These are phyloP conservation scores for Boeremia lycopersici DNA, from an alignment of 2,329 filamentous ascomycete genomes.

Conservation along the genomic window DNA sequence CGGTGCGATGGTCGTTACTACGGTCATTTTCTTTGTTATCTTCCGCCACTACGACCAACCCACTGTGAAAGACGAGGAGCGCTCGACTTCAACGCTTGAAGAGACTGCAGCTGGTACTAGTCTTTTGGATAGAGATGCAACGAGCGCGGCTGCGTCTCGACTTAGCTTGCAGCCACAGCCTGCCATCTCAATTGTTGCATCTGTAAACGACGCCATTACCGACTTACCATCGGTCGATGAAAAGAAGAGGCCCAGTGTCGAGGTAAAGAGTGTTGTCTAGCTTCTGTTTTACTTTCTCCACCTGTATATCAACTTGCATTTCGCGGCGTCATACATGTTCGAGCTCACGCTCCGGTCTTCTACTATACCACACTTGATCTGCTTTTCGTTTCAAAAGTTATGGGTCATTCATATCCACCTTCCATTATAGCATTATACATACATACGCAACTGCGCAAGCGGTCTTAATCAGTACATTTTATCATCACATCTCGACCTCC, in stretches of 20 bases:
- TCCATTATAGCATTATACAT: too few relatives aligned
- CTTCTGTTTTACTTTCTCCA: too few relatives aligned
- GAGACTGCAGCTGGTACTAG: neutral
- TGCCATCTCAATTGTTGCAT: too few relatives aligned
- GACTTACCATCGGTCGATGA: neutral
- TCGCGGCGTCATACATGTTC: constrained; percentile 1
- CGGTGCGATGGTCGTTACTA: constrained; percentile 30
- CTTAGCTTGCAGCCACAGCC: neutral
- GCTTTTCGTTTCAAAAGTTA: neutral
- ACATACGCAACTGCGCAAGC: neutral
- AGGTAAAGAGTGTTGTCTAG: neutral
- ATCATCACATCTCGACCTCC: neutral
- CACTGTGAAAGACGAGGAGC: neutral
- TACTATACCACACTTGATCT: neutral
- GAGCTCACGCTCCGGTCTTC: neutral
- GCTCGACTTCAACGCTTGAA: too few relatives aligned
- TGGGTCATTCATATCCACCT: neutral
- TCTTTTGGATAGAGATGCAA: neutral
- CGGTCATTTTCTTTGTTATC: constrained; percentile 29
- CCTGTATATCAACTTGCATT: constrained; percentile 2
- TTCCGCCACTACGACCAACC: constrained; percentile 33
- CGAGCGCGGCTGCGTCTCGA: neutral
- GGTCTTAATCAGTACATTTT: neutral
- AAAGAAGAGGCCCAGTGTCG: neutral
- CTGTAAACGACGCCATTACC: neutral